Evolutionary conservation across 2,329 filamentous ascomycete genomes (phyloP).

Genomic region (Fonsecaea multimorphosa): DNA sequence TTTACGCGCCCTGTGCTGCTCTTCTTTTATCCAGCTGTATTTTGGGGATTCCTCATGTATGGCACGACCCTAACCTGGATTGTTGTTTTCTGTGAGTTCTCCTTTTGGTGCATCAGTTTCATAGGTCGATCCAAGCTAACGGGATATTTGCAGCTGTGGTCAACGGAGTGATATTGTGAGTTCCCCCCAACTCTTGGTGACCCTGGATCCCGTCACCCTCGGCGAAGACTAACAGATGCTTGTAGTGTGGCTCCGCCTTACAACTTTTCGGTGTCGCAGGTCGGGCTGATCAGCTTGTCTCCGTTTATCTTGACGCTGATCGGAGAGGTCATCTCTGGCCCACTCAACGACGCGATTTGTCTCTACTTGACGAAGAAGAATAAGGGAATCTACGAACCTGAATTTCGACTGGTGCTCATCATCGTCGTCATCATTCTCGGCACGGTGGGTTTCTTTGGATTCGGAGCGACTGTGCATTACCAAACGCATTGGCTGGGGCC

Average conservation of each 20-base stretch:
- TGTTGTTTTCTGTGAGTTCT: constrained; percentile 23
- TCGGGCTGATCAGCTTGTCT: constrained; percentile 82
- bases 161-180: constrained; percentile 30
- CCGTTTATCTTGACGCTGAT: constrained; percentile 83
- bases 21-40: constrained; percentile 44
- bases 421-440: constrained; percentile 69
- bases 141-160: constrained; percentile 18
- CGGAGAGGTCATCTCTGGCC: constrained; percentile 76
- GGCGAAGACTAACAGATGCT: neutral
- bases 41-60: constrained; percentile 29
- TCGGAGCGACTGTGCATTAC: constrained; percentile 49
- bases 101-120: neutral
- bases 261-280: constrained; percentile 72
- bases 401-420: constrained; percentile 83
- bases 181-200: neutral
- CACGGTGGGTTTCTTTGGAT: constrained; percentile 56
- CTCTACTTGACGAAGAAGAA: constrained; percentile 73
- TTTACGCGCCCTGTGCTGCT: constrained; percentile 39
- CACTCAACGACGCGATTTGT: constrained; percentile 74
- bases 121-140: neutral
- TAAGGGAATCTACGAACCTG: constrained; percentile 83
- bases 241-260: constrained; percentile 39
- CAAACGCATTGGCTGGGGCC: constrained; percentile 55
- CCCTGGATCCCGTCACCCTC: neutral
- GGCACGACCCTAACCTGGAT: constrained; percentile 33